phyloP scores from a whole-genome alignment of 768 basidiomycete genomes.

The Lactarius trivialis region DNA sequence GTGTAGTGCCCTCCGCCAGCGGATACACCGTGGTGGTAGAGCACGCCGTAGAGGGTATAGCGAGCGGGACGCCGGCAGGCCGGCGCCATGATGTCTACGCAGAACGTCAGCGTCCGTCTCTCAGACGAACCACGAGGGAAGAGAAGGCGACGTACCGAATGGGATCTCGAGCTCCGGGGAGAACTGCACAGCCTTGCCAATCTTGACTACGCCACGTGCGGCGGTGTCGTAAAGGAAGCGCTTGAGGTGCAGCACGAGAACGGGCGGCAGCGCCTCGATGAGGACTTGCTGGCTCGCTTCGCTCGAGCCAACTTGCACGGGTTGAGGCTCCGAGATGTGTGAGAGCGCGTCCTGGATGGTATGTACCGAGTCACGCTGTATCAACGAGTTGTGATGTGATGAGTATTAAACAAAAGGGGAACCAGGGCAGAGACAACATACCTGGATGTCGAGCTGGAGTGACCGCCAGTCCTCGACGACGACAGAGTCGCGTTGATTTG shows the following conservation, averaged over 20 bases:
- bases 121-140: background rate
- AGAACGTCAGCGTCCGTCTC: background rate
- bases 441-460: constrained; percentile 85
- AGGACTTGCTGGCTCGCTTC: constrained; percentile 71
- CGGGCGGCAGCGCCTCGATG: constrained; percentile 76
- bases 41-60: constrained; percentile 81
- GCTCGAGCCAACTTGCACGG: constrained; percentile 67
- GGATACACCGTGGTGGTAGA: constrained; percentile 90
- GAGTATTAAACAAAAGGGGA: background rate
- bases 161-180: constrained; percentile 72
- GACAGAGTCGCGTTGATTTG: constrained; percentile 79
- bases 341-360: constrained; percentile 80
- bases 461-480: constrained; percentile 90
- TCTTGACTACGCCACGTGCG: constrained; percentile 76
- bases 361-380: constrained; percentile 62
- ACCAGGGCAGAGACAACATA: constrained; percentile 26
- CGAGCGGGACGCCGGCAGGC: constrained; percentile 36
- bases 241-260: constrained; percentile 86
- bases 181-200: constrained; percentile 75
- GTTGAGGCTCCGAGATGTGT: constrained; percentile 71
- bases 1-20: constrained; percentile 96
- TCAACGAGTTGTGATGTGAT: background rate
- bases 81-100: constrained; percentile 26
- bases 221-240: constrained; percentile 80
- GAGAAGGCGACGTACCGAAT: constrained; percentile 41